A percentile compares a stretch with the other conserved stretches of the same genome.
These are phyloP conservation scores for Pyrrhoderma noxium DNA, from an alignment of 1,284 basidiomycete species.

Conservation along the genomic window DNA sequence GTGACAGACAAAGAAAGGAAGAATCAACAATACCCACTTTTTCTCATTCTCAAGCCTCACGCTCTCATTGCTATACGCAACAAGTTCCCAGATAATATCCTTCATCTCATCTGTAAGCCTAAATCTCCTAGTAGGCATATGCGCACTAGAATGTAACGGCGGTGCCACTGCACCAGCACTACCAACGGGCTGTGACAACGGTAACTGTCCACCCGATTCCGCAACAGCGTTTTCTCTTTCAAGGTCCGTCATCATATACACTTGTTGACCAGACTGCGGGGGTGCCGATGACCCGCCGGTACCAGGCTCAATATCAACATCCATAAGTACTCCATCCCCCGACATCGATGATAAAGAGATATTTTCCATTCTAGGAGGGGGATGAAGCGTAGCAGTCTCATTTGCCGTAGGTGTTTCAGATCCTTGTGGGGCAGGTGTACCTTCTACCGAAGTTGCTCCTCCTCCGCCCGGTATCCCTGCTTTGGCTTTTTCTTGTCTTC, in stretches of 20 bases:
- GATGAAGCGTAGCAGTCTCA: conserved; percentile 19
- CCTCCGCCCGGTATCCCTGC: conserved; percentile 27
- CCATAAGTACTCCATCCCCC: too few species aligned
- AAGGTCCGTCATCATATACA: too few species aligned
- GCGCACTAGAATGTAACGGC: conserved; percentile 28
- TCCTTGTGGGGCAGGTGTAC: conserved; percentile 25
- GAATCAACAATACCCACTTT: conserved; percentile 45
- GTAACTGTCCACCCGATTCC: too few species aligned
- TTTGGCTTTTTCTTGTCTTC: conserved; percentile 49
- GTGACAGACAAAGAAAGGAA: conserved; percentile 7
- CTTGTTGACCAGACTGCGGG: too few species aligned
- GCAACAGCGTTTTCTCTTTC: too few species aligned
- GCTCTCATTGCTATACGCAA: conserved; percentile 72
- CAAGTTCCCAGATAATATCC: conserved; percentile 68
- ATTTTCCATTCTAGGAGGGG: conserved; percentile 8
- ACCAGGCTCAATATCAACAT: too few species aligned
- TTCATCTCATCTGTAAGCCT: conserved; percentile 72
- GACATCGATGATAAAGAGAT: too few species aligned
- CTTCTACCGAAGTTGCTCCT: conserved; percentile 32
- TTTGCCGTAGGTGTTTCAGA: conserved; percentile 21
- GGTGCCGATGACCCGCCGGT: too few species aligned
- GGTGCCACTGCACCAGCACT: conserved; percentile 1
- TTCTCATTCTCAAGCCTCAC: conserved; percentile 79
- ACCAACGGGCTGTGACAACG: too few species aligned
- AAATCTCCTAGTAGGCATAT: conserved; percentile 65